Percentiles rank a stretch among this genome's conserved stretches.
phyloP scores from a whole-genome alignment of 257 asterid species.

The Fraxinus excelsior region DNA sequence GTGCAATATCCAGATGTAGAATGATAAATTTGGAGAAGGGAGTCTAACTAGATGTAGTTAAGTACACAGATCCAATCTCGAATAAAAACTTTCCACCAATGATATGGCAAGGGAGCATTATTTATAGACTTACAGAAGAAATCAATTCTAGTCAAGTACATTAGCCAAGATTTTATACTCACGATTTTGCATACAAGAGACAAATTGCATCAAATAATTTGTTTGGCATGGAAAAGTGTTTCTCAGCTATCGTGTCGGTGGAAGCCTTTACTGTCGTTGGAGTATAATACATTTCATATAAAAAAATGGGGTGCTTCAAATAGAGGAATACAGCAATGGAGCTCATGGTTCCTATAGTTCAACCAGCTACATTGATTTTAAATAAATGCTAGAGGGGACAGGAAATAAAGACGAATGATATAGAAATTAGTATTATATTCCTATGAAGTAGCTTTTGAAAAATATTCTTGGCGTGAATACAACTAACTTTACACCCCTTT shows the following conservation, averaged over 20 bases:
- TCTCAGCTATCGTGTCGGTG: neutral
- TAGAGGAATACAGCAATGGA: no score
- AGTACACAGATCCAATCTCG: no score
- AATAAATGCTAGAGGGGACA: conserved; percentile 23
- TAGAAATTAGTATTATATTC: conserved; percentile 14
- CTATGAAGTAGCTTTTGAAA: neutral
- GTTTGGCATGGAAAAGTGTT: neutral
- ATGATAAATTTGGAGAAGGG: no score
- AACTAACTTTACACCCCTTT: no score
- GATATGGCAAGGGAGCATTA: no score
- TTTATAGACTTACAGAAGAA: no score
- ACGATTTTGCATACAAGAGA: neutral
- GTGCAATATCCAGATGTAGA: no score
- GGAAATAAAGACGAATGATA: conserved; percentile 26
- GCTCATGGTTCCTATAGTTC: neutral
- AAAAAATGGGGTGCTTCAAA: no score
- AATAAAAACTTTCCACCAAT: no score
- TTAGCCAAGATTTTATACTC: no score
- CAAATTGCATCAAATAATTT: neutral
- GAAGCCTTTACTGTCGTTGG: neutral
- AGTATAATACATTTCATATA: neutral
- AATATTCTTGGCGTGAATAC: neutral
- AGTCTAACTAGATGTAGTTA: no score
- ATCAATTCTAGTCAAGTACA: no score
- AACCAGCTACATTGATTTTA: conserved; percentile 9